A percentile compares a stretch with the other conserved stretches of the same genome.
These are phyloP conservation scores for Boletus rubescentipes DNA, from an alignment of 768 basidiomycete genomes.

Conservation along the genomic window DNA sequence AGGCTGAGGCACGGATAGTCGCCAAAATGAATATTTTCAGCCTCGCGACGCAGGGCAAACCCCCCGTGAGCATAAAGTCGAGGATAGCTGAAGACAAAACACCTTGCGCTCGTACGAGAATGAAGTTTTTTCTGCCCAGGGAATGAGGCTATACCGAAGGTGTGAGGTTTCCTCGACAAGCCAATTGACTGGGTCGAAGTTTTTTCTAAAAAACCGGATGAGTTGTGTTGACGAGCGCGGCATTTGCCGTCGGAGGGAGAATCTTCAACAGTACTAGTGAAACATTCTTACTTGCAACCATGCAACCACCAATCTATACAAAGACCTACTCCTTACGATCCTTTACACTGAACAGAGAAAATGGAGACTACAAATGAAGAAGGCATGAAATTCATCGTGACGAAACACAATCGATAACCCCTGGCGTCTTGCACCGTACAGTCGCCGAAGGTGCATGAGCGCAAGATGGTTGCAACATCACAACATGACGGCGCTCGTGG, in stretches of 20 bases:
- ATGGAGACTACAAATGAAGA: too few relatives aligned
- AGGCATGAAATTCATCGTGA: neutral
- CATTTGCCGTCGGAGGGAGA: neutral
- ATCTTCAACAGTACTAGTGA: too few relatives aligned
- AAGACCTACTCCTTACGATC: too few relatives aligned
- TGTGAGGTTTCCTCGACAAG: slow-evolving; percentile 15
- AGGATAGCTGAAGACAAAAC: neutral
- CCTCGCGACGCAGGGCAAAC: slow-evolving; percentile 2
- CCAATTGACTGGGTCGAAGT: slow-evolving; percentile 31
- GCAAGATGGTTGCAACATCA: neutral
- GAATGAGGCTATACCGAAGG: slow-evolving; percentile 33
- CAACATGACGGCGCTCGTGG: slow-evolving; percentile 10
- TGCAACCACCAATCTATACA: too few relatives aligned
- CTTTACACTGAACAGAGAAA: too few relatives aligned
- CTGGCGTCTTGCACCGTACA: neutral
- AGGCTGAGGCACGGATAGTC: neutral
- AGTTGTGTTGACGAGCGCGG: neutral
- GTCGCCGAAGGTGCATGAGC: neutral
- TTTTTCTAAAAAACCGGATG: neutral
- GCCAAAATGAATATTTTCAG: slow-evolving; percentile 2
- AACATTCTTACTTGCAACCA: too few relatives aligned
- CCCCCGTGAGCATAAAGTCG: neutral
- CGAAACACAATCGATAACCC: neutral
- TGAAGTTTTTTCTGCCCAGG: slow-evolving; percentile 28
- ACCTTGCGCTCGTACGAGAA: slow-evolving; percentile 5